phyloP scores from a whole-genome alignment of 2,329 filamentous ascomycete genomes.

The Beauveria sp. region DNA sequence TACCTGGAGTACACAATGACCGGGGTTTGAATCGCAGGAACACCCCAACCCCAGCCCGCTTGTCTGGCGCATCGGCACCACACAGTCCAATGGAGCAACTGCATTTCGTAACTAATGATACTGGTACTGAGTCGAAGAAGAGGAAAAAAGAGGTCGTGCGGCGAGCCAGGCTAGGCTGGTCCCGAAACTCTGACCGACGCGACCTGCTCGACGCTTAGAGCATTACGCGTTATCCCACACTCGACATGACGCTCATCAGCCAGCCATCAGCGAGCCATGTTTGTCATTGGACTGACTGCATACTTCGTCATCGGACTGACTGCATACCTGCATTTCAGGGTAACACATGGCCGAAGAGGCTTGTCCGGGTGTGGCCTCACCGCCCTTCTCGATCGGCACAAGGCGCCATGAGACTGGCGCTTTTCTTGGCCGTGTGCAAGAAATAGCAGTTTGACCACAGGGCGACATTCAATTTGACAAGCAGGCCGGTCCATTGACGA shows the following conservation, averaged over 20 bases:
- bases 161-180: neutral
- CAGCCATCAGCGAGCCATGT: neutral
- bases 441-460: neutral
- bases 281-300: neutral
- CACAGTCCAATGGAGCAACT: neutral
- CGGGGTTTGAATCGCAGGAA: too few relatives aligned
- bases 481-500: too few relatives aligned
- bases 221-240: neutral
- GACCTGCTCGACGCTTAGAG: neutral
- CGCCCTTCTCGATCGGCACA: conserved; percentile 2
- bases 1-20: neutral
- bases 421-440: neutral
- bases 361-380: neutral
- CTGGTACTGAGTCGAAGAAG: neutral
- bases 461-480: neutral
- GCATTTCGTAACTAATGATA: neutral
- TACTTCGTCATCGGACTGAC: too few relatives aligned
- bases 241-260: neutral
- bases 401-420: neutral
- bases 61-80: neutral
- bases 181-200: neutral
- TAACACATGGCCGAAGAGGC: neutral
- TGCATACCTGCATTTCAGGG: neutral
- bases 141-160: neutral
- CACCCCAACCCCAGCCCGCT: neutral